Base-by-base conservation (phyloP, 257 asterid genomes). In the Solanum phureja region DNA sequence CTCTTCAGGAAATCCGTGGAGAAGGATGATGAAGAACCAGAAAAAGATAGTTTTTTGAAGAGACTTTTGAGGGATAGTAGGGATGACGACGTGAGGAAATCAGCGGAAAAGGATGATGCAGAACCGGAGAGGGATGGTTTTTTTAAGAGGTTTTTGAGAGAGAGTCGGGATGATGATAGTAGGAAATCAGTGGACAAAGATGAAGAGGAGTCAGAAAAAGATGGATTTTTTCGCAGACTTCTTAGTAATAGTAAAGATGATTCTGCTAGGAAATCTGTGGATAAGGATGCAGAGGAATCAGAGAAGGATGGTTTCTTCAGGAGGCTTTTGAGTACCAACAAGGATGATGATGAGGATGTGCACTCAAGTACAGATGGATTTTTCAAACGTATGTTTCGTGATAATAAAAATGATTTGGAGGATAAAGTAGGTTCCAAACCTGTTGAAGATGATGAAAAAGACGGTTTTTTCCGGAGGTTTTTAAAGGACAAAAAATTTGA, bases 401-500 rank as follows among this genome's bases (percentile, higher is more conserved):
- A 95, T 88, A 86, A 92, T 88, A 95, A 93, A 90, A 91, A 88
- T 91, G 96, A 92, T 88, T 89, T 88, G 10, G 98, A 94, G 86
- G 98, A 93, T 44, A 94, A 92, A 86, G 85, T 86, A 62, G 87
- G 89, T 86, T 87, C 95, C 29, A 94, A 92, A 89, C 87, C 93
- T 82, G 89, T 91, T 58, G 98, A 96, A 87, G 98, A 96, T 89
- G 96, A 92, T 87, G 98, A 93, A 64, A 96, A 92, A 88, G 99
- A 95, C 44, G 98, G 98, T 11, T 93, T 94, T 87, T 93, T 96
- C 86, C 91, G 93, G 91, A 96, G 94, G 89, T 73, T 96, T 75
- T 93, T 96, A 58, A 96, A 95, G 94, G 99, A 95, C 71, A 95
- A 91, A 88, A 95, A 93, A 89, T 88, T 86, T 87, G 98, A 94